phyloP scores from a whole-genome alignment of 2,329 filamentous ascomycete genomes.

The Xylaria sp. region DNA sequence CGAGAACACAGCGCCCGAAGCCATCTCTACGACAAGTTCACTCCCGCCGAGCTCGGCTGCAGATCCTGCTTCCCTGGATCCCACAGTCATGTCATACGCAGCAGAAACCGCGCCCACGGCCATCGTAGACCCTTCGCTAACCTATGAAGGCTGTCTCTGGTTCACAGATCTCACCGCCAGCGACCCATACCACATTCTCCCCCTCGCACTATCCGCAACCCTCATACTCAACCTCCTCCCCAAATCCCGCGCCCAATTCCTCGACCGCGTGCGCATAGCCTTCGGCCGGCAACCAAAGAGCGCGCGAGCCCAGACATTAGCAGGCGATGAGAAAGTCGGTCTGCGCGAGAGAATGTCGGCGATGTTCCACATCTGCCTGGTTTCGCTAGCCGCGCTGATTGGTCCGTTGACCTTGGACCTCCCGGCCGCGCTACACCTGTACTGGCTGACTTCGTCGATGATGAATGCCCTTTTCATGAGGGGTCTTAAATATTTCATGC shows the following conservation, averaged over 20 bases:
- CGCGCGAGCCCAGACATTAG: not conserved
- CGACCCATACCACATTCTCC: conserved; percentile 64
- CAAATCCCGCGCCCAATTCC: conserved; percentile 42
- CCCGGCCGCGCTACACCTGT: conserved; percentile 57
- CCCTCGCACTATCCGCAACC: conserved; percentile 54
- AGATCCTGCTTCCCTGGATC: conserved; percentile 22
- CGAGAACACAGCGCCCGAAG: not conserved
- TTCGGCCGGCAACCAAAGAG: conserved; percentile 17
- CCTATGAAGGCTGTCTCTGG: conserved; percentile 65
- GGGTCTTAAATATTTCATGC: conserved; percentile 44
- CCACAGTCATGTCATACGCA: not conserved
- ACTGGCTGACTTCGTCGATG: conserved; percentile 55
- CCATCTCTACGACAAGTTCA: conserved; percentile 2
- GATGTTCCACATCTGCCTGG: conserved; percentile 47
- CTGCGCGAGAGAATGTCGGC: conserved; percentile 6
- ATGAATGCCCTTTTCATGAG: conserved; percentile 42
- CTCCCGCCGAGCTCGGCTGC: not conserved
- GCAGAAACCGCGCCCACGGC: conserved; percentile 1
- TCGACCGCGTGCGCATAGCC: conserved; percentile 35
- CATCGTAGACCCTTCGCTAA: conserved; percentile 54
- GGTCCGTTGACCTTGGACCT: conserved; percentile 54
- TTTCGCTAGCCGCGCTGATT: conserved; percentile 48
- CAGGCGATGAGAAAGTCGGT: not conserved
- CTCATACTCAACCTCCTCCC: conserved; percentile 53
- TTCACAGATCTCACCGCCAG: conserved; percentile 64